These are phyloP conservation scores for Scutellaria minor DNA, from an alignment of 257 asterid species.

Conservation along the genomic window DNA sequence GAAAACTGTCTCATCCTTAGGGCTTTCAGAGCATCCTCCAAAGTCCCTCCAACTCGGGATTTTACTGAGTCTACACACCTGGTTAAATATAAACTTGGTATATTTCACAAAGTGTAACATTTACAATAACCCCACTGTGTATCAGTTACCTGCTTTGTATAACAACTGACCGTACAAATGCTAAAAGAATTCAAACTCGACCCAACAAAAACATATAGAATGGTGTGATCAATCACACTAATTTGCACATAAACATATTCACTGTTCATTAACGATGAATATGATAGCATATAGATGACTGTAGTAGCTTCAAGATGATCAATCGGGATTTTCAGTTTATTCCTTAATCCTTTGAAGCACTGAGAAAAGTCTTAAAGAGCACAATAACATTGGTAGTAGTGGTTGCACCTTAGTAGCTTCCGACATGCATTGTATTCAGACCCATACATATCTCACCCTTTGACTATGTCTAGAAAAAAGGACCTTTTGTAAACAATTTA, in stretches of 20 bases:
- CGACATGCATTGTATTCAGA: background rate
- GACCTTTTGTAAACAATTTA: background rate
- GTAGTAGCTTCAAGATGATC: background rate
- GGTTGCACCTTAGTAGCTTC: background rate
- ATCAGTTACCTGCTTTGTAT: background rate
- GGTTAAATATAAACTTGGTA: no score
- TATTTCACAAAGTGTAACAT: no score
- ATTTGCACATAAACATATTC: background rate
- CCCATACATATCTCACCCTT: background rate
- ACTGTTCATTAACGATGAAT: background rate
- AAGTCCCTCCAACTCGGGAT: no score
- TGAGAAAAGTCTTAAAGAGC: slow-evolving; percentile 10
- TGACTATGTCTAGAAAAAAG: no score
- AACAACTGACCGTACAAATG: background rate
- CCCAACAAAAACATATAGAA: background rate
- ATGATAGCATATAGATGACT: background rate
- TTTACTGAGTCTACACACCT: no score
- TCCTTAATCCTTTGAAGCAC: background rate
- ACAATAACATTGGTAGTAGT: background rate
- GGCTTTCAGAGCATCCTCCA: no score
- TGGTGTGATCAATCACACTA: background rate
- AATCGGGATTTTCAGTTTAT: background rate
- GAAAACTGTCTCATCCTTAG: no score
- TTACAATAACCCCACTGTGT: no score
- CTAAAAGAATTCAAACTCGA: background rate